A percentile compares a stretch with the other conserved stretches of the same genome.
phyloP scores from a whole-genome alignment of 164 flowering plant species.

The Sextonia rubra region DNA sequence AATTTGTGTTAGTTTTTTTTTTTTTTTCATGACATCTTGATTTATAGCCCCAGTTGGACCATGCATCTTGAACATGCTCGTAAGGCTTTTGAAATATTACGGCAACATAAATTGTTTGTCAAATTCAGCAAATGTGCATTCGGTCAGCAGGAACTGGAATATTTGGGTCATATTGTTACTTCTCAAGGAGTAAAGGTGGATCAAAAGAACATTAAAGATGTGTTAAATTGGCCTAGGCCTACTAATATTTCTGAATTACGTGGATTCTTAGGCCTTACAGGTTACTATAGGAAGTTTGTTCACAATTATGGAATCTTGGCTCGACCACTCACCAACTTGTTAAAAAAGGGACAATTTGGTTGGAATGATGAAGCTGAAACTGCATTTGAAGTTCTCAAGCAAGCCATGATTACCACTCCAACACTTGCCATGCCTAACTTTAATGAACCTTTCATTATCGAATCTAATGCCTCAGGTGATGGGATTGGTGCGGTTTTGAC shows the following conservation, averaged over 20 bases:
- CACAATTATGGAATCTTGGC: slow-evolving; percentile 2
- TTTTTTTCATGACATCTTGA: neutral
- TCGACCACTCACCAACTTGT: neutral
- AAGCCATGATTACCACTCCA: neutral
- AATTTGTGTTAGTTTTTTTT: slow-evolving; percentile 1
- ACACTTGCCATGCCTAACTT: slow-evolving; percentile 1
- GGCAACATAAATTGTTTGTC: neutral
- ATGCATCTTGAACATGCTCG: slow-evolving; percentile 3
- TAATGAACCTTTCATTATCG: neutral
- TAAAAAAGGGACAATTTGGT: neutral
- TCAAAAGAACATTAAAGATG: neutral
- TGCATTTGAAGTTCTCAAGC: neutral
- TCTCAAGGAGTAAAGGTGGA: neutral
- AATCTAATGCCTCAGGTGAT: neutral
- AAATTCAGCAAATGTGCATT: neutral
- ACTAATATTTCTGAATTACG: neutral
- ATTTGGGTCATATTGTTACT: neutral
- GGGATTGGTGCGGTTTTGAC: neutral
- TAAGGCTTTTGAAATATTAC: neutral
- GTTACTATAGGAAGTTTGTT: slow-evolving; percentile 10
- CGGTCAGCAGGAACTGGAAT: neutral
- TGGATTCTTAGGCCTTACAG: slow-evolving; percentile 2
- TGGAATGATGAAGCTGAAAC: neutral
- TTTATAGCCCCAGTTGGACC: neutral
- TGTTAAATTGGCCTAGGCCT: neutral